These are phyloP conservation scores for Glycine tomentella DNA, from an alignment of 306 rosid genomes.

Conservation along the genomic window DNA sequence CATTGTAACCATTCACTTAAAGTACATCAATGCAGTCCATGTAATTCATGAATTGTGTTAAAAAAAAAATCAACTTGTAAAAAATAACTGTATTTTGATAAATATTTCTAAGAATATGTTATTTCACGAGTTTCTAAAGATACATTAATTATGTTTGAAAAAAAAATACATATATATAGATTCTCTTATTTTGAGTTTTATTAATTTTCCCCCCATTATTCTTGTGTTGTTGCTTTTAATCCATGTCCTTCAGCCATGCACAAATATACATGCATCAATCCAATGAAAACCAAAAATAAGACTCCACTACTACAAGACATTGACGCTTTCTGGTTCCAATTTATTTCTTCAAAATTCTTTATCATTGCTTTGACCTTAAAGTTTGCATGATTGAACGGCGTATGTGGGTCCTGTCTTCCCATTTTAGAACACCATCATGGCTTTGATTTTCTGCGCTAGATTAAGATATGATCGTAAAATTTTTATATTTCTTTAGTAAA, in stretches of 20 bases:
- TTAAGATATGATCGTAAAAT: conserved; percentile 49
- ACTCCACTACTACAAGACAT: conserved; percentile 51
- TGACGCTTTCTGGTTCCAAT: conserved; percentile 48
- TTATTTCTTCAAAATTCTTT: conserved; percentile 36
- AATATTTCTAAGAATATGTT: background rate
- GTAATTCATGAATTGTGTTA: background rate
- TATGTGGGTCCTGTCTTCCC: conserved; percentile 66
- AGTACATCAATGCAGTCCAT: background rate
- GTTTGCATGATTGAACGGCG: conserved; percentile 79
- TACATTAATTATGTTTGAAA: too few relatives aligned
- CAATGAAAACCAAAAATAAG: conserved; percentile 35
- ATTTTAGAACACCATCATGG: conserved; percentile 62
- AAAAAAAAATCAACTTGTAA: background rate
- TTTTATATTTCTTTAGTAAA: conserved; percentile 50
- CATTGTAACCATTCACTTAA: background rate
- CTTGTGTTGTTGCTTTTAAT: background rate
- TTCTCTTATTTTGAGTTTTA: background rate
- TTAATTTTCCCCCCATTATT: background rate
- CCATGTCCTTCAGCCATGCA: conserved; percentile 37
- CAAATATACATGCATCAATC: conserved; percentile 44
- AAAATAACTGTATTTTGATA: background rate
- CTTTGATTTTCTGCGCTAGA: conserved; percentile 51
- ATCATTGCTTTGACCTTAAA: conserved; percentile 76
- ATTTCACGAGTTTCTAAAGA: background rate
- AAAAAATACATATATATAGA: too few relatives aligned